Base-by-base conservation (phyloP, 768 basidiomycete species). In the Neoboletus brunneissimus region DNA sequence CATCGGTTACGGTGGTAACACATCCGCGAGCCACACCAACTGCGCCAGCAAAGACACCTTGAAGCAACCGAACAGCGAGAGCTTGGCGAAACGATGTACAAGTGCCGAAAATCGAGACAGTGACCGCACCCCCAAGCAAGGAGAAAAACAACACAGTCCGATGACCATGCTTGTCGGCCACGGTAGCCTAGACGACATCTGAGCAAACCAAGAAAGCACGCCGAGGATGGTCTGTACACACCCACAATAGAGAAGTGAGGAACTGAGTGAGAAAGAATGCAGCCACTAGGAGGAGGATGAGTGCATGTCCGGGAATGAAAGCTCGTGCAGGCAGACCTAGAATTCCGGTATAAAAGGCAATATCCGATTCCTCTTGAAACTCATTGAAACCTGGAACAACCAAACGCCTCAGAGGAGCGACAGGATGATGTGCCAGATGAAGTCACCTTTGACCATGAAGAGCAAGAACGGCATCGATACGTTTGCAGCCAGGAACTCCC, bases 181-280 rank as follows among this genome's bases (percentile, higher is more conserved):
- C 84, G n/a, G 94, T 94, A 52, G 93, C 91, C 89, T 90, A 59
- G 25, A 45, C n/a, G 27, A 23, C 9, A 6, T 20, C 12, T 20
- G 16, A 42, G 41, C 48, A 25, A 55, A 32, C 25, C 9, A 13
- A 35, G 3, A 18, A 27, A 3, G 15, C 1, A 10, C 5, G 29
- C 11, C 12, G 18, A 37, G 37, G 15, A 56, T 55, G 35, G 11
- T 29, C 38, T 32, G 12, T 37, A 68, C 74, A 55, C 66, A 88
- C 90, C 96, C 97, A 99, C 53, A 98, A 79, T 32, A 99, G 75
- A 29, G 93, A 94, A 1, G 96, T 98, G 31, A 96, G 75, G 73
- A 98, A 98, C 67, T 99, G 97, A 2, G 95, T 94, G 64, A 97
- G 76, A 77, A 98, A 98, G 75, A 94, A 94, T 3, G 83, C 84